phyloP scores from a whole-genome alignment of 805 yeast species.

The Metschnikowia cubensis region DNA sequence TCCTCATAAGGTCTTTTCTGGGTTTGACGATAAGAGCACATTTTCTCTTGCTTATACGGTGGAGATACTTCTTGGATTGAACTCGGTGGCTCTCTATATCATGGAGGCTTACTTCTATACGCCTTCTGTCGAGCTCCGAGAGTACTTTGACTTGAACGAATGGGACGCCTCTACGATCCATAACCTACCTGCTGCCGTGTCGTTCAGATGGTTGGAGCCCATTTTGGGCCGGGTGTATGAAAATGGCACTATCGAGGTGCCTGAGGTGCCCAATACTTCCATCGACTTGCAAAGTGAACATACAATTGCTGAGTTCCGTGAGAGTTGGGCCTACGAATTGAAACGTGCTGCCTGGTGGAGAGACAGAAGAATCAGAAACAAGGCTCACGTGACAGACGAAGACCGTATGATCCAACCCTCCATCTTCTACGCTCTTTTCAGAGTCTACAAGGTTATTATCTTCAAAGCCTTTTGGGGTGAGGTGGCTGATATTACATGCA shows the following conservation, averaged over 20 bases:
- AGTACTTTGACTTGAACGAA: conserved; percentile 21
- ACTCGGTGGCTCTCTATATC: conserved; percentile 13
- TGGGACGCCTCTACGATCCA: conserved; percentile 23
- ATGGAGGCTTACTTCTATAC: conserved; percentile 20
- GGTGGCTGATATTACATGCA: conserved; percentile 20
- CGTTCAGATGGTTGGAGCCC: conserved; percentile 29
- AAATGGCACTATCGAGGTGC: conserved; percentile 20
- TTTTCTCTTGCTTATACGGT: conserved; percentile 13
- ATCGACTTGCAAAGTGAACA: conserved; percentile 15
- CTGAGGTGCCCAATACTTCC: conserved; percentile 16
- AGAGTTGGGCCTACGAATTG: conserved; percentile 18
- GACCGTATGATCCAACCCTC: conserved; percentile 20
- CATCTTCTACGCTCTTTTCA: conserved; percentile 17
- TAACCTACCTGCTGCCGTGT: conserved; percentile 21
- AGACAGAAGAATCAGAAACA: conserved; percentile 11
- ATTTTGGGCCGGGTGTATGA: conserved; percentile 22
- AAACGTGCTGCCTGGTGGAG: conserved; percentile 18
- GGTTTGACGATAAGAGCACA: conserved; percentile 5
- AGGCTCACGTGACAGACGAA: conserved; percentile 8
- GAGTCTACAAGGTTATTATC: conserved; percentile 12
- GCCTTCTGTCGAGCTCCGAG: conserved; percentile 21
- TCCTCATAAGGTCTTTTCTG: conserved; percentile 15
- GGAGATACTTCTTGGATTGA: conserved; percentile 13
- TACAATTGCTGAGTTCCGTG: conserved; percentile 16
- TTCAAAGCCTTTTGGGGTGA: conserved; percentile 16